A percentile compares a stretch with the other conserved stretches of the same genome.
These are phyloP conservation scores for Vitis rotundifolia DNA, from an alignment of 164 flowering plant species.

Conservation along the genomic window DNA sequence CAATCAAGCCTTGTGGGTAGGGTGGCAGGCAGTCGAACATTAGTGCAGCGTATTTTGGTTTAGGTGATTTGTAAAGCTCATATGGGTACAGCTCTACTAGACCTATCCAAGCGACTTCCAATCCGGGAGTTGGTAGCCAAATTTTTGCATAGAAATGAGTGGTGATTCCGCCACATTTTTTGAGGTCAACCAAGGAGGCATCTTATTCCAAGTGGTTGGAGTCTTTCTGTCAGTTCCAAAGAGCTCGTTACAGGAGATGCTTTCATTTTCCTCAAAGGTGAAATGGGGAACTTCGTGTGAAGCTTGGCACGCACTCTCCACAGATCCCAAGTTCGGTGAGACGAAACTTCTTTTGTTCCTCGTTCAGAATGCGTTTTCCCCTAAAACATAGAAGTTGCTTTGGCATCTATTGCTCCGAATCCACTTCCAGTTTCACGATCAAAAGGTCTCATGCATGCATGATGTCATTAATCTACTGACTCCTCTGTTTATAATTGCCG, in stretches of 20 bases:
- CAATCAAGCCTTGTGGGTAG: too few relatives aligned
- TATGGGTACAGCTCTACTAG: too few relatives aligned
- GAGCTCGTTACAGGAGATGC: conserved; percentile 99
- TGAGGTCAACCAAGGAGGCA: conserved; percentile 97
- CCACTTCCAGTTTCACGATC: conserved; percentile 67
- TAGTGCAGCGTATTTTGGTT: too few relatives aligned
- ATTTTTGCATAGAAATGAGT: conserved; percentile 90
- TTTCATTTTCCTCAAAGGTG: conserved; percentile 93
- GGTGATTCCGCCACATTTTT: conserved; percentile 93
- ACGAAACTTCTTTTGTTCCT: conserved; percentile 74
- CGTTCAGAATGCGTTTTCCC: conserved; percentile 97
- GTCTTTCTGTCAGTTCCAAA: conserved; percentile 94
- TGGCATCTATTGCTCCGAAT: conserved; percentile 71
- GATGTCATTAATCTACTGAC: conserved; percentile 65
- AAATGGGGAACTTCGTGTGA: conserved; percentile 92
- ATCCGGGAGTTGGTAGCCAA: conserved; percentile 92
- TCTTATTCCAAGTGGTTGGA: conserved; percentile 99
- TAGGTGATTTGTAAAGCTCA: too few relatives aligned
- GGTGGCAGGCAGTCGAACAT: too few relatives aligned
- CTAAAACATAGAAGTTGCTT: conserved; percentile 91
- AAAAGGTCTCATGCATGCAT: conserved; percentile 71
- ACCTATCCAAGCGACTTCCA: conserved; percentile 94
- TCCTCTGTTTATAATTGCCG: too few relatives aligned
- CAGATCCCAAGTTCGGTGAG: conserved; percentile 92
- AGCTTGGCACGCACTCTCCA: conserved; percentile 86